These are phyloP conservation scores for Leccinum fibrillosum DNA, from an alignment of 768 basidiomycete species.

Conservation along the genomic window DNA sequence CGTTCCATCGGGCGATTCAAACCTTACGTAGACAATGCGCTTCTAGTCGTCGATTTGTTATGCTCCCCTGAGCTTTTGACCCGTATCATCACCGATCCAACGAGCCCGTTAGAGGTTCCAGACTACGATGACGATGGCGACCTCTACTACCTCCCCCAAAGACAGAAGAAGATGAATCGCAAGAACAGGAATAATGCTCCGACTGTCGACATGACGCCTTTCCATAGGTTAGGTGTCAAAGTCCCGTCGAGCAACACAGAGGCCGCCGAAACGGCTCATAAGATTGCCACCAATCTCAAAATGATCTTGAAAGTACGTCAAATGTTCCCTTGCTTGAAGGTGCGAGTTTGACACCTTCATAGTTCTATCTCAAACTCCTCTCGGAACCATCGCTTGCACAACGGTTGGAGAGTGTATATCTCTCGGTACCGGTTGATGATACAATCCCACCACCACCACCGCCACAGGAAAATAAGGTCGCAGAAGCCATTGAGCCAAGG, in stretches of 20 bases:
- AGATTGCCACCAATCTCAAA: conserved; percentile 27
- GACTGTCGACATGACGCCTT: conserved; percentile 26
- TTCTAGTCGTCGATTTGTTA: conserved; percentile 19
- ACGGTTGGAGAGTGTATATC: conserved; percentile 9
- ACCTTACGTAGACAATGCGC: conserved; percentile 21
- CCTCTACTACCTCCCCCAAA: conserved; percentile 3
- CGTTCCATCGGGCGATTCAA: conserved; percentile 19
- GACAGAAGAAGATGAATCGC: conserved; percentile 29
- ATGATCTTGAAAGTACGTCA: conserved; percentile 27
- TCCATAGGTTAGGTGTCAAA: conserved; percentile 27
- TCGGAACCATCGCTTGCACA: conserved; percentile 10
- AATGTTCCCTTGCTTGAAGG: background rate
- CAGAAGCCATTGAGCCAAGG: conserved; percentile 4
- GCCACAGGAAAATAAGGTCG: background rate
- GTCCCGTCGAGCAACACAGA: conserved; percentile 28
- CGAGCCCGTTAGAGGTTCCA: conserved; percentile 1
- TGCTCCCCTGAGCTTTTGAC: conserved; percentile 11
- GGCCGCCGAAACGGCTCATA: conserved; percentile 4
- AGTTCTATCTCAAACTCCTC: conserved; percentile 29
- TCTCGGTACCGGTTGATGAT: background rate
- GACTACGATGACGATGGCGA: conserved; percentile 5
- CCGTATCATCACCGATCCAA: background rate
- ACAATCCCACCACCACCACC: background rate
- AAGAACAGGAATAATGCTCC: conserved; percentile 10
- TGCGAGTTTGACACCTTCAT: background rate